Evolutionary conservation across 2,329 filamentous ascomycete genomes (phyloP).

Genomic region (Pyricularia grisea): DNA sequence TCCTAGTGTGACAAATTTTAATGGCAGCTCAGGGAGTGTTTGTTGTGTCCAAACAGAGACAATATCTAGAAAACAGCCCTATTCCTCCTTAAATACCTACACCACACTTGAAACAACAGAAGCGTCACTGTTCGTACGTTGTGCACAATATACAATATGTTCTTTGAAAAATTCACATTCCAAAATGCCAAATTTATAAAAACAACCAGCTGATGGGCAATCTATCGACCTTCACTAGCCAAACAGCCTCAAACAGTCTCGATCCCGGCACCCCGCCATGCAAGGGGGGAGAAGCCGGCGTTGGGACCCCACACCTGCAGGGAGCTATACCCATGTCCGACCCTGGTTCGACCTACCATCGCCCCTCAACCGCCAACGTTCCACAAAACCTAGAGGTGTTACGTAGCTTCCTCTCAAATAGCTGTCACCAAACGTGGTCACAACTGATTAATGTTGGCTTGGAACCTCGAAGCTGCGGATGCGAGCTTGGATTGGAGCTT

Average conservation of each 20-base stretch:
- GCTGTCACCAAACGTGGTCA: conserved; percentile 5
- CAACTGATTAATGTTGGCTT: background rate
- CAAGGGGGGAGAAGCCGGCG: background rate
- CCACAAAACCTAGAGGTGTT: background rate
- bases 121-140: too few relatives aligned
- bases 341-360: background rate
- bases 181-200: background rate
- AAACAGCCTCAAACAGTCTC: background rate
- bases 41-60: background rate
- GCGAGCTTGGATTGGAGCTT: background rate
- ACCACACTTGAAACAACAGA: background rate
- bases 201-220: background rate
- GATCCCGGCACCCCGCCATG: background rate
- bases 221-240: too few relatives aligned
- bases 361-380: background rate
- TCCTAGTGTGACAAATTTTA: background rate
- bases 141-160: too few relatives aligned
- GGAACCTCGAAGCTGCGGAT: background rate
- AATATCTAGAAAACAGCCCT: background rate
- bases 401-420: background rate
- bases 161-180: too few relatives aligned
- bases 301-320: background rate
- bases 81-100: background rate
- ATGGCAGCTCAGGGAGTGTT: background rate
- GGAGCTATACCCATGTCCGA: background rate